Conservation (phyloP, 2,329 filamentous ascomycete genomes). For the Laburnicola sp. region DNA sequence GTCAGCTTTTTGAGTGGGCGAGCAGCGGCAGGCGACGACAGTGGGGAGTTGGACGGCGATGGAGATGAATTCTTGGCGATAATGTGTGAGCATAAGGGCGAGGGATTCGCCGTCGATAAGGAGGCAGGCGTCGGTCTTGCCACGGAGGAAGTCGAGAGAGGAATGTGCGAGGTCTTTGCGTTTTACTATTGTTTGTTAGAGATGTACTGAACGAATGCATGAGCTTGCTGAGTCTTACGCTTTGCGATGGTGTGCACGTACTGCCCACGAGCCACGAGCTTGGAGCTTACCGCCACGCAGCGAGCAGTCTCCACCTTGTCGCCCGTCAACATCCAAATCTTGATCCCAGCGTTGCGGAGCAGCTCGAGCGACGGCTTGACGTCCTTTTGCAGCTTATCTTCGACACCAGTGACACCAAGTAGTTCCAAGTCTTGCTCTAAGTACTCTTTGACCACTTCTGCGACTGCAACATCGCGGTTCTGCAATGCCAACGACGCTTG, state of each 20-base stretch:
- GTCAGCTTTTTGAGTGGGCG: slow-evolving; percentile 95
- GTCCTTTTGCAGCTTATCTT: slow-evolving; percentile 93
- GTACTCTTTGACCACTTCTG: slow-evolving; percentile 74
- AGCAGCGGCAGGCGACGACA: slow-evolving; percentile 95
- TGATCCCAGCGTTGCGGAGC: slow-evolving; percentile 93
- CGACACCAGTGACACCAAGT: slow-evolving; percentile 94
- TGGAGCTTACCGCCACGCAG: slow-evolving; percentile 93
- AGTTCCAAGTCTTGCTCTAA: slow-evolving; percentile 89
- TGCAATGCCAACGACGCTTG: slow-evolving; percentile 80
- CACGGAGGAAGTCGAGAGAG: slow-evolving; percentile 82
- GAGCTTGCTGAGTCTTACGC: slow-evolving; percentile 34
- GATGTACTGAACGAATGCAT: neutral
- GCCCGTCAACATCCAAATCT: slow-evolving; percentile 99
- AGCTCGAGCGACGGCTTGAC: slow-evolving; percentile 95
- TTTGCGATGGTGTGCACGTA: slow-evolving; percentile 93
- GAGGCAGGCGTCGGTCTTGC: slow-evolving; percentile 82
- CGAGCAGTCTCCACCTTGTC: slow-evolving; percentile 98
- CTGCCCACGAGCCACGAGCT: slow-evolving; percentile 89
- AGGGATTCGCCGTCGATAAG: slow-evolving; percentile 95
- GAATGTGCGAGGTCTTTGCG: slow-evolving; percentile 84
- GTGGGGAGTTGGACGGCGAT: slow-evolving; percentile 85
- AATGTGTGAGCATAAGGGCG: slow-evolving; percentile 78
- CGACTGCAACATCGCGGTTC: slow-evolving; percentile 79
- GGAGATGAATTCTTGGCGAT: slow-evolving; percentile 82
- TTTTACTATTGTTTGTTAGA: slow-evolving; percentile 56